phyloP scores from a whole-genome alignment of 441 rosid genomes.

The Erodium trifolium region DNA sequence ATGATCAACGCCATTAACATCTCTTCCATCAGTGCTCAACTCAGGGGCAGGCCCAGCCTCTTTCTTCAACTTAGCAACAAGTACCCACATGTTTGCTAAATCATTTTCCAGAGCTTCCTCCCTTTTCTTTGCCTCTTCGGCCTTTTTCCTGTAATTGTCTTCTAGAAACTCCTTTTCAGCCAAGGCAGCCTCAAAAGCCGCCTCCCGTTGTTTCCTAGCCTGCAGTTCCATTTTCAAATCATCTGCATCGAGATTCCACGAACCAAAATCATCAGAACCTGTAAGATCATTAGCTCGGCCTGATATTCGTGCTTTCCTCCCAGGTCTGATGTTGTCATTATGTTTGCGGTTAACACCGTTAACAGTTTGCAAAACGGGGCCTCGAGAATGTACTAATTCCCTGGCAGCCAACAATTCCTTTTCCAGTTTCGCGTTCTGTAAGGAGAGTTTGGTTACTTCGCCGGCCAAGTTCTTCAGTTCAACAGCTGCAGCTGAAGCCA shows the following conservation, averaged over 20 bases:
- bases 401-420: conserved; percentile 65
- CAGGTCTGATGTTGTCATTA: conserved; percentile 48
- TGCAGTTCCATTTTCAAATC: conserved; percentile 79
- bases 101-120: conserved; percentile 93
- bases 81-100: conserved; percentile 98
- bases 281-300: conserved; percentile 49
- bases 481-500: conserved; percentile 98
- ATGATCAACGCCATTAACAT: conserved; percentile 23
- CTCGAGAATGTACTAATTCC: conserved; percentile 57
- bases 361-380: conserved; percentile 27
- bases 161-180: conserved; percentile 73
- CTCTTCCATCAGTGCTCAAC: conserved; percentile 36
- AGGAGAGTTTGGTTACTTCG: conserved; percentile 85
- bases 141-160: conserved; percentile 67
- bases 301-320: conserved; percentile 69
- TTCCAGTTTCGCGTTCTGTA: conserved; percentile 77
- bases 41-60: conserved; percentile 50
- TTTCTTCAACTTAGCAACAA: conserved; percentile 95
- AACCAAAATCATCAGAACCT: conserved; percentile 55
- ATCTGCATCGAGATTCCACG: conserved; percentile 71
- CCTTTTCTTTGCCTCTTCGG: conserved; percentile 76
- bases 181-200: conserved; percentile 74
- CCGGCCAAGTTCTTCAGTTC: conserved; percentile 93
- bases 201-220: conserved; percentile 83
- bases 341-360: conserved; percentile 54